Percentiles rank a stretch among this genome's conserved stretches.
phyloP scores from a whole-genome alignment of 768 basidiomycete species.

The Auricularia cornea region DNA sequence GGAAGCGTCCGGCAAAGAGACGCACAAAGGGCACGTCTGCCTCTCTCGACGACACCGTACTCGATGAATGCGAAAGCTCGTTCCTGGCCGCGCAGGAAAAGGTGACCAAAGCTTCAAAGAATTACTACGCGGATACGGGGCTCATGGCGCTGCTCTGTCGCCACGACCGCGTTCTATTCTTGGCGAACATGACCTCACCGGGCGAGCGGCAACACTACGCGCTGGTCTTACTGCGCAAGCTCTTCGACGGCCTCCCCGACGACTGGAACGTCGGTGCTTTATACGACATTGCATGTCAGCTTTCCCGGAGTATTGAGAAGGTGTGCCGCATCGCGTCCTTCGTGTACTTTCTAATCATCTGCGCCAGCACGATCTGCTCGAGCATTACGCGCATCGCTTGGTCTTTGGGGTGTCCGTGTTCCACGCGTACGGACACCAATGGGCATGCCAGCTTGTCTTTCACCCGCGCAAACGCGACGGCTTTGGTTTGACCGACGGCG shows the following conservation, averaged over 20 bases:
- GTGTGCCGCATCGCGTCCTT: no score
- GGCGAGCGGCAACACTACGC: conserved; percentile 33
- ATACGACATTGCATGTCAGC: conserved; percentile 11
- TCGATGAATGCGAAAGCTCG: conserved; percentile 28
- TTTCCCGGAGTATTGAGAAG: not conserved
- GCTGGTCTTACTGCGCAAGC: conserved; percentile 24
- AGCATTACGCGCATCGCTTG: conserved; percentile 13
- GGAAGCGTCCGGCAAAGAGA: not conserved
- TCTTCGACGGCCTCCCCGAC: conserved; percentile 22
- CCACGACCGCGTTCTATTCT: conserved; percentile 18
- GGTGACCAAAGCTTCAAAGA: conserved; percentile 14
- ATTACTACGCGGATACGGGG: conserved; percentile 9
- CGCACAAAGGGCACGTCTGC: not conserved
- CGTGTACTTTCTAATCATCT: not conserved
- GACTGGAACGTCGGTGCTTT: conserved; percentile 17
- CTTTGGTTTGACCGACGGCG: conserved; percentile 27
- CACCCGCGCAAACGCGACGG: conserved; percentile 23
- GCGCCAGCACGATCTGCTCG: not conserved
- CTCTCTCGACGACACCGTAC: conserved; percentile 4
- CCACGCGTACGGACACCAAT: conserved; percentile 14
- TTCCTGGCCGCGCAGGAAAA: conserved; percentile 3
- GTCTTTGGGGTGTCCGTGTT: conserved; percentile 26
- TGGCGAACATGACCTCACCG: conserved; percentile 33
- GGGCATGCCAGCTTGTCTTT: conserved; percentile 10
- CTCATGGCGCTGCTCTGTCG: conserved; percentile 11